Evolutionary conservation across 2,329 filamentous ascomycete species (phyloP).

Genomic region (Fusarium gaditjirri): DNA sequence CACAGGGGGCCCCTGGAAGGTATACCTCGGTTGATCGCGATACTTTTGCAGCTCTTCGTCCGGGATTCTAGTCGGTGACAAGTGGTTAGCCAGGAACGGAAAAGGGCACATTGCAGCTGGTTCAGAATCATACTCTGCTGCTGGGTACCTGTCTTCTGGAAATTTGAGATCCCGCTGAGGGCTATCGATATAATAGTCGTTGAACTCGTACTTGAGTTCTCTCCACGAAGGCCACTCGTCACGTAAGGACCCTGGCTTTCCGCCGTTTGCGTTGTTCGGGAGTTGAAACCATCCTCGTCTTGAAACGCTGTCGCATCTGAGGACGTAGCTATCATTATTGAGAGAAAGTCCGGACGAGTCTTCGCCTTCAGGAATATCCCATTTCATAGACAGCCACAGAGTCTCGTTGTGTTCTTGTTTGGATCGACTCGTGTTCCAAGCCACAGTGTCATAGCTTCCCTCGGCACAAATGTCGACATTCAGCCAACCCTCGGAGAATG

Average conservation of each 20-base stretch:
- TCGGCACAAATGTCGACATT: conserved; percentile 7
- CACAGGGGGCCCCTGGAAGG: not conserved
- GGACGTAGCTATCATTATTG: not conserved
- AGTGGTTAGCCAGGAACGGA: not conserved
- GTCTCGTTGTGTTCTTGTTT: conserved; percentile 20
- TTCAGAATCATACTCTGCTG: not conserved
- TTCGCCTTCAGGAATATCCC: not conserved
- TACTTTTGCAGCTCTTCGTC: not conserved
- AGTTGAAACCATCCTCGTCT: conserved; percentile 32
- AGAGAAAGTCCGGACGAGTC: not conserved
- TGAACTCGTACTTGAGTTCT: not conserved
- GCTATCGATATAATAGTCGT: not conserved
- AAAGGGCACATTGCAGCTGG: not conserved
- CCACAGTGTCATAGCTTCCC: not conserved
- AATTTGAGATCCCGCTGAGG: not conserved
- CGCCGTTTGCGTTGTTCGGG: conserved; percentile 7
- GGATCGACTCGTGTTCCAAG: conserved; percentile 9
- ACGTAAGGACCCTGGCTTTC: not conserved
- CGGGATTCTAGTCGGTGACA: not conserved
- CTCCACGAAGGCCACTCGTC: conserved; percentile 1
- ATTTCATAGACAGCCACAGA: conserved; percentile 4
- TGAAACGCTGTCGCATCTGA: conserved; percentile 18
- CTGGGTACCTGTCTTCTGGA: not conserved
- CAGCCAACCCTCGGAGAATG: not conserved
- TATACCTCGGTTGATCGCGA: not conserved